Evolutionary conservation across 257 asterid species (phyloP).

Genomic region (Handroanthus guayacan): DNA sequence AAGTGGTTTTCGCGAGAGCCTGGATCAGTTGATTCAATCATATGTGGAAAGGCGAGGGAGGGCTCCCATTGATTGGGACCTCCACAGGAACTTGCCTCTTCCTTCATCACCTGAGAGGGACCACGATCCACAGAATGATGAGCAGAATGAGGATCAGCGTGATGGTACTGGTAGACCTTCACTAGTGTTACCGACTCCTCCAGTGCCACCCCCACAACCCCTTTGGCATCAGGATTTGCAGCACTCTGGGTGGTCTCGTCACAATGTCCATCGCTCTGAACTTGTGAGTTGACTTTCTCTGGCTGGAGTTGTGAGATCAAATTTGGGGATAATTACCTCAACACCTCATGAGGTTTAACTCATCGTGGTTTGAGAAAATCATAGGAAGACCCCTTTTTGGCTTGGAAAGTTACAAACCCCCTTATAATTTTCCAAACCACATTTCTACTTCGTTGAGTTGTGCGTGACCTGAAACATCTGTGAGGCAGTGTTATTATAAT

Average conservation of each 20-base stretch:
- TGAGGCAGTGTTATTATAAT: no score
- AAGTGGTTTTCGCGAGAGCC: constrained; percentile 96
- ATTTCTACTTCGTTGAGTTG: no score
- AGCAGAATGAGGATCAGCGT: constrained; percentile 64
- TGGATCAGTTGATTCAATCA: constrained; percentile 90
- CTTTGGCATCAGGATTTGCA: constrained; percentile 88
- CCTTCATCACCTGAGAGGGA: constrained; percentile 73
- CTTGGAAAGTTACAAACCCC: no score
- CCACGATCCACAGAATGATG: constrained; percentile 63
- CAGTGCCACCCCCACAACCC: constrained; percentile 90
- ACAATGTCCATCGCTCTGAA: constrained; percentile 81
- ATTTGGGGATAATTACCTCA: no score
- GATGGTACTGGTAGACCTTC: constrained; percentile 70
- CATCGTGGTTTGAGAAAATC: no score
- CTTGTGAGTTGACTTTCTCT: constrained; percentile 55
- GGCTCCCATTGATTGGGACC: constrained; percentile 86
- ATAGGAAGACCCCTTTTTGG: no score
- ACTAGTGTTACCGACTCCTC: constrained; percentile 77
- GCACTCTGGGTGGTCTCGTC: constrained; percentile 89
- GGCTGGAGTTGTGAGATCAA: neutral
- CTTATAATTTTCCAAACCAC: no score
- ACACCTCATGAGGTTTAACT: no score
- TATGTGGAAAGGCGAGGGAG: constrained; percentile 88
- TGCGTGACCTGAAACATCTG: no score
- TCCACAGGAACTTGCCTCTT: constrained; percentile 76